phyloP scores from a whole-genome alignment of 257 asterid genomes.

The Prunella vulgaris region DNA sequence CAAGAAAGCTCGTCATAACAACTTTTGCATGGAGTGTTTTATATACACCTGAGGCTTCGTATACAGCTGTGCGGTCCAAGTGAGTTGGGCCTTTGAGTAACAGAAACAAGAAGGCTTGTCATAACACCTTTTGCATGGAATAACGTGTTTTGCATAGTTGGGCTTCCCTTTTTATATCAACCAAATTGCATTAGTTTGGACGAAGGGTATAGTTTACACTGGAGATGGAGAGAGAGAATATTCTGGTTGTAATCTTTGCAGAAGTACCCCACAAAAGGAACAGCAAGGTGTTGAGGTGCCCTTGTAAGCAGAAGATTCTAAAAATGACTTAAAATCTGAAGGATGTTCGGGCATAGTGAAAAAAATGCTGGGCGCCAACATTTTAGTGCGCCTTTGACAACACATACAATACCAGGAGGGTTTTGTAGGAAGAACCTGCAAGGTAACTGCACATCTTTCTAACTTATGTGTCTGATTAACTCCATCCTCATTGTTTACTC shows the following conservation, averaged over 20 bases:
- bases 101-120: neutral
- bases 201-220: constrained; percentile 26
- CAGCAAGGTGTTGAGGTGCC: constrained; percentile 54
- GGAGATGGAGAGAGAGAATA: constrained; percentile 66
- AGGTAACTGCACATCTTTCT: constrained; percentile 57
- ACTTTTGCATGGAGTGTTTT: neutral
- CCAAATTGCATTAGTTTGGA: neutral
- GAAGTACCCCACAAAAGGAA: constrained; percentile 77
- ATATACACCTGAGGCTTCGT: neutral
- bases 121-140: neutral
- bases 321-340: constrained; percentile 37
- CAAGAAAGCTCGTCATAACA: neutral
- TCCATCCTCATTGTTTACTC: constrained; percentile 31
- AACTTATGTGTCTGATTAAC: constrained; percentile 45
- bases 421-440: constrained; percentile 59
- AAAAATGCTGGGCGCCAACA: constrained; percentile 47
- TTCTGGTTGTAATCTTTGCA: constrained; percentile 68
- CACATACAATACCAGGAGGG: constrained; percentile 77
- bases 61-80: neutral
- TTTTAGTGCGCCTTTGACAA: constrained; percentile 52
- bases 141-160: neutral
- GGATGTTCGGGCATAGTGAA: constrained; percentile 47
- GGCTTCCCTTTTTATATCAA: neutral
- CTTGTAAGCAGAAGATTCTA: constrained; percentile 23
- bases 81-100: constrained; percentile 9